Evolutionary conservation across 768 basidiomycete genomes (phyloP), one percentile per base, ranked within the genome.

Genomic region (Trametes maxima): DNA sequence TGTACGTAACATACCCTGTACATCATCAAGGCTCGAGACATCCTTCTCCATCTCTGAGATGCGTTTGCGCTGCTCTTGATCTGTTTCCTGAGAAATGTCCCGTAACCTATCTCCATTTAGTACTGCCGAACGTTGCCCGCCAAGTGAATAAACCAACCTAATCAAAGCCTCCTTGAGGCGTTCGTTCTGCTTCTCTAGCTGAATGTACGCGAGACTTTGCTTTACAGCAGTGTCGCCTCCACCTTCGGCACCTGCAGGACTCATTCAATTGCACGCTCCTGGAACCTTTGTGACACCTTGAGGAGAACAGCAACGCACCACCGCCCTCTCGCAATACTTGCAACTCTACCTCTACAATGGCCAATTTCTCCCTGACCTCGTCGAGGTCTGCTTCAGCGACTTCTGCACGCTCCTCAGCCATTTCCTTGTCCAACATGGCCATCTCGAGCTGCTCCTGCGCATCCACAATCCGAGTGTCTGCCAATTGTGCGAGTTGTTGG

Each of bases 131-230:
- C 5, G 37, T 19, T 12, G 51, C 2, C 54, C 22, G 8, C 36
- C 8, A n/a, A n/a, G 33, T 8, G 25, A n/a, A 39, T 50, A n/a
- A 0, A 69, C 82, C 37, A 44, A 94, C 90, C 88, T 83, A 56
- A 96, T 81, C 11, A 98, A 80, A 13, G 97, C 97, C 70, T 98
- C 97, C 74, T 97, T 98, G 56, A 99, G 76, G 16, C 97, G 78
- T 69, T 94, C 94, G 64, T 98, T 99, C 70, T 98, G 96, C 72
- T 93, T 97, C 77, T 98, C 95, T 0, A 99, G 85, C 70, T 98
- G 96, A 17, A 90, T 81, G 73, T 87, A 85, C 28, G 85, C 85
- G 62, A 91, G 67, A 4, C 89, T 85, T 65, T 81, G 79, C 68
- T 87, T 88, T 6, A 77, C 76, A 28, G 70, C 70, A 37, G 69